Base-by-base conservation (phyloP, 2,329 filamentous ascomycete species). In the Phaeoacremonium minimum region DNA sequence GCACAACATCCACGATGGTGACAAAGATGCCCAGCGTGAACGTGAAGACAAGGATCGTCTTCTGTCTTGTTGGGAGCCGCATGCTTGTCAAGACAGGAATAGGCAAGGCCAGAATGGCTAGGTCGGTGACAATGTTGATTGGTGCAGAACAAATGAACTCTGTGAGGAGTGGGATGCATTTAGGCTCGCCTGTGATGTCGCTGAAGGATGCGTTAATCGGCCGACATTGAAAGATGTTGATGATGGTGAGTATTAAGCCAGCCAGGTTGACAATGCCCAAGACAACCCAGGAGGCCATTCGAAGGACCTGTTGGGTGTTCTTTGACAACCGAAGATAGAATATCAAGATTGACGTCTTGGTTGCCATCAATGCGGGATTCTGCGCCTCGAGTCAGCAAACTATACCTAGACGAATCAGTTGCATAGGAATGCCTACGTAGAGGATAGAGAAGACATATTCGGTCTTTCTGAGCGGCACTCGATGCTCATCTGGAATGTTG, bases 21-120 rank as follows among this genome's bases (percentile, higher is more conserved):
- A 94, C 87, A 47, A 96, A 95, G 37, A 91, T 77, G 50, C 90
- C 90, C 37, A 95, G 77, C 36, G 83, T 76, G 55, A 97, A 97
- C 0, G 89, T 94, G 20, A 93, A 64, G 35, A 95, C 77, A 7
- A 97, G 65, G 31, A 95, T 93, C 3, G 83, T 80, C 63, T 96
- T 96, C 55, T 96, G 90, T 42, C 87, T 86, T 41, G 69, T 76
- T 0, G 90, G 91, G 8, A 97, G 64, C 32, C 82, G 81, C 85
- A 96, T 93, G 36, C 82, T 75, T 1, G 89, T 94, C 15, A 96
- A 67, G 8, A 96, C 85, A 2, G 90, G 90, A 50, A 96, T 87
- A 0, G 91, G 90, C 9, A 96, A 67, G 30, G 93, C 83, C 18
- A 97, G 69, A 34, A 96, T 88, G 30, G 87, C 86, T 37, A 96